A percentile compares a stretch with the other conserved stretches of the same genome.
Conservation (phyloP, 768 basidiomycete genomes). For the Lactarius sp. region DNA sequence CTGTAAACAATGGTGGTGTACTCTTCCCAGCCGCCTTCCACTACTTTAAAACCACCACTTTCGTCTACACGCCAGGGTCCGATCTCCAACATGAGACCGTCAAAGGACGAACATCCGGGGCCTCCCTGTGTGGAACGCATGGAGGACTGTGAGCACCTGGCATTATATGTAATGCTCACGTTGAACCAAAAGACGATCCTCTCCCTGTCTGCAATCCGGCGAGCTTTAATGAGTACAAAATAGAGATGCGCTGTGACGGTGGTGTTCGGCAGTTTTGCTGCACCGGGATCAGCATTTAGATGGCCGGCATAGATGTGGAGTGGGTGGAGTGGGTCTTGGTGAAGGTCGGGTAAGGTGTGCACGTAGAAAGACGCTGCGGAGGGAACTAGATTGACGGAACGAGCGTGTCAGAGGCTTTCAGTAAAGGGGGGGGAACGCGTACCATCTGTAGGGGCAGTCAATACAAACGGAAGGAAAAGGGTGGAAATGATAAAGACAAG, state of each 20-base stretch:
- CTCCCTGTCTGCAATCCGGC: slow-evolving; percentile 84
- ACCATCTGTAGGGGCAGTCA: slow-evolving; percentile 25
- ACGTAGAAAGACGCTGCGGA: slow-evolving; percentile 86
- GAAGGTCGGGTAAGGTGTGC: slow-evolving; percentile 65
- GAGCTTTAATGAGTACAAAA: slow-evolving; percentile 87
- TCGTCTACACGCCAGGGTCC: slow-evolving; percentile 85
- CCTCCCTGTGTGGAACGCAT: slow-evolving; percentile 57
- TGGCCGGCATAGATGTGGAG: slow-evolving; percentile 84
- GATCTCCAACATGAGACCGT: slow-evolving; percentile 97
- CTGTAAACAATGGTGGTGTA: slow-evolving; percentile 91
- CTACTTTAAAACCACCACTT: slow-evolving; percentile 61
- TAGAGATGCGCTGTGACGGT: slow-evolving; percentile 73
- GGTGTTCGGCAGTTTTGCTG: slow-evolving; percentile 43
- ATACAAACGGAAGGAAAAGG: background rate
- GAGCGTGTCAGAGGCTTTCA: background rate
- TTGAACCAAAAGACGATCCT: slow-evolving; percentile 97
- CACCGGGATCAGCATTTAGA: slow-evolving; percentile 70
- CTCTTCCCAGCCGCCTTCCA: slow-evolving; percentile 95
- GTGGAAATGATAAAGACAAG: background rate
- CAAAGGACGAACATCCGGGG: slow-evolving; percentile 96
- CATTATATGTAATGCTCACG: slow-evolving; percentile 43
- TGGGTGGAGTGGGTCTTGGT: slow-evolving; percentile 63
- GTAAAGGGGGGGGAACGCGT: background rate
- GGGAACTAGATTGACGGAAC: slow-evolving; percentile 44
- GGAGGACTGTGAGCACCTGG: background rate